These are phyloP conservation scores for Epichloe amarillans DNA, from an alignment of 2,329 filamentous ascomycete species.

Conservation along the genomic window DNA sequence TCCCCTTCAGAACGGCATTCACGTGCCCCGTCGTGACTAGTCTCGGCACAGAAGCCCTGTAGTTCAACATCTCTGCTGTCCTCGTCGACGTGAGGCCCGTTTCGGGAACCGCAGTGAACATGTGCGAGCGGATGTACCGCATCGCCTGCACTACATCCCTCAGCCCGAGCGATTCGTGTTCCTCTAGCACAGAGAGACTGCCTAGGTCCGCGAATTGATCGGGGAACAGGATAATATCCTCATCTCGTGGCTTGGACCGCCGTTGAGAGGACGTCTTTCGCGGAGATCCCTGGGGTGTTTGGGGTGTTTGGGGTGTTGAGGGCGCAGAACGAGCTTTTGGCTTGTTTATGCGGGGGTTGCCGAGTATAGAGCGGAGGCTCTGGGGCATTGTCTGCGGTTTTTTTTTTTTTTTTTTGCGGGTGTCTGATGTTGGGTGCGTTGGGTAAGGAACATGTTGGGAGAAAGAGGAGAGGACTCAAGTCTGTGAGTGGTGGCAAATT, in stretches of 20 bases:
- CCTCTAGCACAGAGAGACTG: constrained; percentile 38
- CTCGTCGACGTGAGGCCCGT: constrained; percentile 51
- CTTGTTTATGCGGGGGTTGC: constrained; percentile 24
- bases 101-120: constrained; percentile 52
- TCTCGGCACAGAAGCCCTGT: constrained; percentile 44
- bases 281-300: constrained; percentile 1
- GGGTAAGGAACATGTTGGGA: no score
- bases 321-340: constrained; percentile 7
- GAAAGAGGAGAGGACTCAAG: no score
- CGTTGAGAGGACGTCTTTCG: constrained; percentile 12
- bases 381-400: constrained; percentile 14
- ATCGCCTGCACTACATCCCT: constrained; percentile 53
- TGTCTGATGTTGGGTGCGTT: background rate
- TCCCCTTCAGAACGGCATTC: constrained; percentile 39
- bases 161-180: constrained; percentile 35
- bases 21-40: constrained; percentile 55
- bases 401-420: no score
- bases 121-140: constrained; percentile 42
- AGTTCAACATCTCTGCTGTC: constrained; percentile 50
- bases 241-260: constrained; percentile 10
- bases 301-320: constrained; percentile 3
- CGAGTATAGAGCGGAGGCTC: constrained; percentile 25
- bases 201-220: constrained; percentile 47
- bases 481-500: no score
- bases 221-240: constrained; percentile 20